A percentile compares a stretch with the other conserved stretches of the same genome.
phyloP scores from a whole-genome alignment of 2,329 filamentous ascomycete genomes.

The Bipolaris oryzae region DNA sequence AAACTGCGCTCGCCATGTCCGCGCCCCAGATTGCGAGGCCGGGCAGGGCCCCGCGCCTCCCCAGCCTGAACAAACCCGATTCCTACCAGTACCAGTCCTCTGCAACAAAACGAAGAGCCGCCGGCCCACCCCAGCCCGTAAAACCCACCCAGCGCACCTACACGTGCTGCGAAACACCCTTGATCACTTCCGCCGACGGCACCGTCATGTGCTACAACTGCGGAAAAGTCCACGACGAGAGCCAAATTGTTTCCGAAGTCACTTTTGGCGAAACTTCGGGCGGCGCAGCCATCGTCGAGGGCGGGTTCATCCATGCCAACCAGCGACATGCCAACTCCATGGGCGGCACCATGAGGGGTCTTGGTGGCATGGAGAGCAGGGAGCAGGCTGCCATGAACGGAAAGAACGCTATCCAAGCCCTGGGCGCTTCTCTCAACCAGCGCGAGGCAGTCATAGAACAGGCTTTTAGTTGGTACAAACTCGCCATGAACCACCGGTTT shows the following conservation, averaged over 20 bases:
- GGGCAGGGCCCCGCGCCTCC: slow-evolving; percentile 29
- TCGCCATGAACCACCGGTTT: slow-evolving; percentile 66
- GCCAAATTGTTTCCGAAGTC: slow-evolving; percentile 90
- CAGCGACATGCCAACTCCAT: slow-evolving; percentile 76
- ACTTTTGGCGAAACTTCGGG: slow-evolving; percentile 86
- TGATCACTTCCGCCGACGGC: slow-evolving; percentile 31
- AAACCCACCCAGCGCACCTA: slow-evolving; percentile 22
- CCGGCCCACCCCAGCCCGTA: slow-evolving; percentile 25
- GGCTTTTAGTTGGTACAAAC: slow-evolving; percentile 52
- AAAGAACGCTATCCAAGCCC: slow-evolving; percentile 49
- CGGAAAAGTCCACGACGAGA: slow-evolving; percentile 81
- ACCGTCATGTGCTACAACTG: slow-evolving; percentile 70
- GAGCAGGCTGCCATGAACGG: slow-evolving; percentile 67
- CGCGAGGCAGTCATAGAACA: slow-evolving; percentile 45
- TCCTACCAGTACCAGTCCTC: slow-evolving; percentile 24
- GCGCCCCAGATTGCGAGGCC: slow-evolving; percentile 26
- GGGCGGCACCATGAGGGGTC: slow-evolving; percentile 55
- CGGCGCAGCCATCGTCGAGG: slow-evolving; percentile 88
- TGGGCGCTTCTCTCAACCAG: slow-evolving; percentile 50
- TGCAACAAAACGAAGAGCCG: slow-evolving; percentile 28
- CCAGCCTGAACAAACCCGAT: slow-evolving; percentile 30
- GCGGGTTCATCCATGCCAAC: slow-evolving; percentile 83
- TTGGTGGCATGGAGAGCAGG: slow-evolving; percentile 60
- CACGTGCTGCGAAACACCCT: slow-evolving; percentile 38
- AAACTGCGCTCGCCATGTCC: slow-evolving; percentile 21